Evolutionary conservation across 805 yeast genomes (phyloP), one percentile per base, ranked within the genome.

Genomic region (Lipomyces starkeyi): DNA sequence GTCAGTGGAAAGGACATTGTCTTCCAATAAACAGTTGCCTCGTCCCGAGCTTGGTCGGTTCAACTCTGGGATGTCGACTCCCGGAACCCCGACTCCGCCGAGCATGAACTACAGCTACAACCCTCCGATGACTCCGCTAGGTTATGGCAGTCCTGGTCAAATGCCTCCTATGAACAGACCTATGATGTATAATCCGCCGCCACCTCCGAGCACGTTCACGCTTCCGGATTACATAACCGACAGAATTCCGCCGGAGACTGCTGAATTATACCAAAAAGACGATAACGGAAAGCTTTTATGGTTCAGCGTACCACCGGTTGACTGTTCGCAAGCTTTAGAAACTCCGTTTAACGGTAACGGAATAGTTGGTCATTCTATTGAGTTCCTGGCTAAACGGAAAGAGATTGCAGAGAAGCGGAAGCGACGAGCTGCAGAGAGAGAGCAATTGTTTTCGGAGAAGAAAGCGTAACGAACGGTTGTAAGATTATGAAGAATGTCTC

Each of bases 191-290:
- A 71, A 74, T 14, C 77, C 78, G 22, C 78, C 79, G 1, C 75
- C 71, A 13, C 80, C 80, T 0, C 78, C 79, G 14, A 69, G 74
- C 22, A 74, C 79, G 57, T 78, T 77, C 65, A 78, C 79, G 20
- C 71, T 78, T 49, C 78, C 80, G 1, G 77, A 76, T 2, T 69
- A 67, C 53, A 68, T 73, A 29, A 67, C 73, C n/a, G 71, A 67
- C 29, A 54, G 62, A 25, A 64, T 74, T 54, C 71, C 71, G n/a
- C 62, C 62, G 14, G 71, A 69, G 56, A 74, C 76, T 8, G 69
- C 65, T 2, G 66, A 69, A 11, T 57, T 69, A n/a, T 65, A 65
- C 27, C 69, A 73, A 35, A 63, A 58, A 43, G 74, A 69, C 43
- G 71, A 70, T 35, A 62, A 61, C 35, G 74, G 73, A 25, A 66